phyloP scores from a whole-genome alignment of 2,329 filamentous ascomycete species.

The Penicillium sp. region DNA sequence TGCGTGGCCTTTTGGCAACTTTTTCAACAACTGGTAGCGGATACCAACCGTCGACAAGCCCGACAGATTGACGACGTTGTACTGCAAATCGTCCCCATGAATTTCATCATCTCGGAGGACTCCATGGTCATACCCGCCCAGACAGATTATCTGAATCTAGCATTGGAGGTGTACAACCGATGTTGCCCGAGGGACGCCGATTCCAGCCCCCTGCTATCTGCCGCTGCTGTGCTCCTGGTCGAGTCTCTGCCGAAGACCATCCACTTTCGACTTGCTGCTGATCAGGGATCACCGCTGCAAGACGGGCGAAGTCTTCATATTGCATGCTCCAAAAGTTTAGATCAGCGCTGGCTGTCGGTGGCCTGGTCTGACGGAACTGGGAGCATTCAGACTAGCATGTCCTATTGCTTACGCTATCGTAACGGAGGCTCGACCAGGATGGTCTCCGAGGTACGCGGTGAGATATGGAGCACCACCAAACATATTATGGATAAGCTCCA shows the following conservation, averaged over 20 bases:
- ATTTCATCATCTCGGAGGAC: constrained; percentile 53
- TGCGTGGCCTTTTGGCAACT: constrained; percentile 58
- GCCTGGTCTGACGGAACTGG: constrained; percentile 60
- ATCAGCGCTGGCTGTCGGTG: constrained; percentile 57
- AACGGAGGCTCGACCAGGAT: constrained; percentile 29
- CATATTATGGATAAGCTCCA: constrained; percentile 53
- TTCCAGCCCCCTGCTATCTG: constrained; percentile 44
- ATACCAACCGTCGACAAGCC: constrained; percentile 32
- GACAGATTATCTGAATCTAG: constrained; percentile 49
- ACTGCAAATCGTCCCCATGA: constrained; percentile 57
- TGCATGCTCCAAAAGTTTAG: constrained; percentile 55
- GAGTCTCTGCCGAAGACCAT: constrained; percentile 53
- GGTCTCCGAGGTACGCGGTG: constrained; percentile 52
- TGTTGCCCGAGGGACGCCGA: constrained; percentile 48
- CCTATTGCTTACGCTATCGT: constrained; percentile 53
- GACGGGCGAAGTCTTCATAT: constrained; percentile 59
- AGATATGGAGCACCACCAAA: constrained; percentile 58
- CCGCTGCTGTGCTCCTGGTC: constrained; percentile 55
- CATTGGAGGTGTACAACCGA: constrained; percentile 58
- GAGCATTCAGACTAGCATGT: constrained; percentile 51
- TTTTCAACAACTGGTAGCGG: constrained; percentile 53
- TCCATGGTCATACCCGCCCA: constrained; percentile 52
- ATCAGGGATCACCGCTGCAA: constrained; percentile 55
- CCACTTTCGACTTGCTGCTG: constrained; percentile 54
- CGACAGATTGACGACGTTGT: constrained; percentile 49